phyloP scores from a whole-genome alignment of 2,329 filamentous ascomycete species.

The Massarina eburnea region DNA sequence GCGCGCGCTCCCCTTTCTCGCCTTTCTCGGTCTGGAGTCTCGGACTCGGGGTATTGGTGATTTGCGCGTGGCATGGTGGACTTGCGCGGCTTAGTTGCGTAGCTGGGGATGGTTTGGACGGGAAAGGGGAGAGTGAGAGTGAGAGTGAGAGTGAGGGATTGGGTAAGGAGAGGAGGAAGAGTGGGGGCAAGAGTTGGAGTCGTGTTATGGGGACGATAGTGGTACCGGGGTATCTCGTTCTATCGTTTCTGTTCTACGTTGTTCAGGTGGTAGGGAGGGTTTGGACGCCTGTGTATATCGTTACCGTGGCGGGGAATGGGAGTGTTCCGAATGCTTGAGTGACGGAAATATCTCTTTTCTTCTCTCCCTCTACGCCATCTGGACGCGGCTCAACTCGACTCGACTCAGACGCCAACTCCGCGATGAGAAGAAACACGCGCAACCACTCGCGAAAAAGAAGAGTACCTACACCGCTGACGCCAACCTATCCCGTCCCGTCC shows the following conservation, averaged over 20 bases:
- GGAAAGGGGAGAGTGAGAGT: background rate
- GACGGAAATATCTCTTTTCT: too few relatives aligned
- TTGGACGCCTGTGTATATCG: constrained; percentile 10
- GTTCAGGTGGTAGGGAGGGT: constrained; percentile 2
- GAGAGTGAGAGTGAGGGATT: too few relatives aligned
- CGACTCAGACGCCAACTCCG: too few relatives aligned
- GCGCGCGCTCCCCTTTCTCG: constrained; percentile 16
- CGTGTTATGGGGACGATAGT: constrained; percentile 6
- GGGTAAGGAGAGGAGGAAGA: too few relatives aligned
- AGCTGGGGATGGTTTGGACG: background rate
- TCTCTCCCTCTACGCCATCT: too few relatives aligned
- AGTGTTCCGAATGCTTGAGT: too few relatives aligned
- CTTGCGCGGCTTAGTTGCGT: constrained; percentile 3
- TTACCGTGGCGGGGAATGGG: background rate
- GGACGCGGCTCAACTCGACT: too few relatives aligned
- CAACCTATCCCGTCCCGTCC: too few relatives aligned
- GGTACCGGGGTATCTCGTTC: background rate
- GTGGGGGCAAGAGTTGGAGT: constrained; percentile 8
- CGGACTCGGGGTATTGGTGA: constrained; percentile 3
- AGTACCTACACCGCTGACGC: too few relatives aligned
- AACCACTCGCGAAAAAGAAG: too few relatives aligned
- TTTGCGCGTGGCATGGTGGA: constrained; percentile 19
- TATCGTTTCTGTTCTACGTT: background rate
- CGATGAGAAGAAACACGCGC: too few relatives aligned
- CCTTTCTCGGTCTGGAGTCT: constrained; percentile 3